Percentiles rank a stretch among this genome's conserved stretches.
Conservation (phyloP, 2,329 filamentous ascomycete genomes). For the Phyllosticta ampelicida region DNA sequence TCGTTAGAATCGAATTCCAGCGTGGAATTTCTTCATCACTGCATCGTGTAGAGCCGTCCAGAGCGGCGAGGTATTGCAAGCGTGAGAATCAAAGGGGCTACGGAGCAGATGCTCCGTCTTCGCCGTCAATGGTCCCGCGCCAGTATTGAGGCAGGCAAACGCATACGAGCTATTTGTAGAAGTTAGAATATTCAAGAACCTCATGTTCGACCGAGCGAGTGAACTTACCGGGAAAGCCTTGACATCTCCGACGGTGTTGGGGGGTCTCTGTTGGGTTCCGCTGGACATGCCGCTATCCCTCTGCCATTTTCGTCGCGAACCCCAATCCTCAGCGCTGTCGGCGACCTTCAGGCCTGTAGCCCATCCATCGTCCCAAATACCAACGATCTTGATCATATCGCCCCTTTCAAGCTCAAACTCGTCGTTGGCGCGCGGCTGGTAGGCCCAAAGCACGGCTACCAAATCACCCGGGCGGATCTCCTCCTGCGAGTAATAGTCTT, state of each 20-base stretch:
- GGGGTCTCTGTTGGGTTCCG: conserved; percentile 42
- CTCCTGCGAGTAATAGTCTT: conserved; percentile 96
- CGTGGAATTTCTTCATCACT: not conserved
- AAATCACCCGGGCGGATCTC: conserved; percentile 87
- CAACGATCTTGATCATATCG: conserved; percentile 96
- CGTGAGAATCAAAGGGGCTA: not conserved
- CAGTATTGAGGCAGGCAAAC: conserved; percentile 93
- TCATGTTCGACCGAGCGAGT: not conserved
- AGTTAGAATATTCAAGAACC: conserved; percentile 6
- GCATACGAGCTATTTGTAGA: conserved; percentile 55
- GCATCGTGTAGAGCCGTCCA: not conserved
- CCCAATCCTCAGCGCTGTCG: conserved; percentile 82
- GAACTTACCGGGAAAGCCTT: conserved; percentile 70
- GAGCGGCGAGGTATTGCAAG: not conserved
- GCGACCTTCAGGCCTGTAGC: conserved; percentile 80
- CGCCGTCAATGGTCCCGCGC: conserved; percentile 92
- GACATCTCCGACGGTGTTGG: conserved; percentile 58
- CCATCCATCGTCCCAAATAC: conserved; percentile 99
- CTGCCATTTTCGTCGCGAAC: conserved; percentile 62
- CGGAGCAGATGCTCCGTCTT: conserved; percentile 27
- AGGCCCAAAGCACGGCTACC: conserved; percentile 90
- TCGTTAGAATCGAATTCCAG: not conserved
- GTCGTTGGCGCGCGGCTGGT: conserved; percentile 84
- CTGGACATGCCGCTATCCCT: conserved; percentile 91
- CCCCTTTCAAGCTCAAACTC: conserved; percentile 90